Evolutionary conservation across 441 rosid genomes (phyloP).

Genomic region (Gossypium laxum): DNA sequence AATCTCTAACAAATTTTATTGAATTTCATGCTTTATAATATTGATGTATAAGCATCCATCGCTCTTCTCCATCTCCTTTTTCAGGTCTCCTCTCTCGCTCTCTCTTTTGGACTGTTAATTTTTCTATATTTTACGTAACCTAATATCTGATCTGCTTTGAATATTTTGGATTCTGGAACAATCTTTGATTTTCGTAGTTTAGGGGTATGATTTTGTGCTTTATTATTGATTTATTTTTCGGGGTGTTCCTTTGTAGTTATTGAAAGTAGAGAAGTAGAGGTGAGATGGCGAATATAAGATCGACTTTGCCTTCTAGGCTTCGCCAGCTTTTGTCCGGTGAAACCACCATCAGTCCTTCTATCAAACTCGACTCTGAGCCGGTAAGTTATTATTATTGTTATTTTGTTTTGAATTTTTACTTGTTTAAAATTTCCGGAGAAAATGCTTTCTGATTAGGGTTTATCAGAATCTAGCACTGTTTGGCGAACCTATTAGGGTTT

Average conservation of each 20-base stretch:
- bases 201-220: neutral
- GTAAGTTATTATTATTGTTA: constrained; percentile 34
- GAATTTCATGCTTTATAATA: constrained; percentile 13
- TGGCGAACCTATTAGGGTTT: constrained; percentile 1
- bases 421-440: neutral
- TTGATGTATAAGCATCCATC: constrained; percentile 38
- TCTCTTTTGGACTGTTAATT: neutral
- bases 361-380: constrained; percentile 77
- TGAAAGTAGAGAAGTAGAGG: constrained; percentile 36
- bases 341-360: constrained; percentile 62
- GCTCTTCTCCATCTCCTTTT: constrained; percentile 20
- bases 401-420: neutral
- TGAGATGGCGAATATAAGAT: constrained; percentile 71
- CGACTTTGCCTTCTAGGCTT: constrained; percentile 84
- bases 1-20: neutral
- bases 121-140: neutral
- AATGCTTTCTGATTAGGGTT: constrained; percentile 4
- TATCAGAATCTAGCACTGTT: neutral
- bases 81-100: constrained; percentile 20
- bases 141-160: constrained; percentile 27
- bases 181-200: neutral
- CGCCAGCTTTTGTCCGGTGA: constrained; percentile 91
- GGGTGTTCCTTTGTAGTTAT: constrained; percentile 18
- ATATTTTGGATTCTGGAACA: constrained; percentile 11
- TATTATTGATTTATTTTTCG: neutral